Evolutionary conservation across 2,329 filamentous ascomycete genomes (phyloP), one percentile per base, ranked within the genome.

Genomic region (Calycina herbarum): DNA sequence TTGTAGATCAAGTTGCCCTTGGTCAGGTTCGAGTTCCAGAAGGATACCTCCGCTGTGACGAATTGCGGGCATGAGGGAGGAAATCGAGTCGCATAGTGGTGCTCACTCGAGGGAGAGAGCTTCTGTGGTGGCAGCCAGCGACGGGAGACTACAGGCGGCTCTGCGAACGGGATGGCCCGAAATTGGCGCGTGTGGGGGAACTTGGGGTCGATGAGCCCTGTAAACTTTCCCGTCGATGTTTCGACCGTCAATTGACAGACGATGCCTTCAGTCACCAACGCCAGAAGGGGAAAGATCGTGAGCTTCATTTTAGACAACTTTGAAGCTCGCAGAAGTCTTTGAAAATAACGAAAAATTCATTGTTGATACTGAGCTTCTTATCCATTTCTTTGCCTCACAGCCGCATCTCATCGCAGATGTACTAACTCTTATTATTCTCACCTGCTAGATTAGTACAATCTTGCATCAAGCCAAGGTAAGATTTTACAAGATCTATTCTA

Each of bases 131-230:
- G 70, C 5, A 67, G 62, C 61, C 71, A 72, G 6, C 84, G 79
- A 60, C 85, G 76, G 64, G 79, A 72, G 0, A 79, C 81, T 29
- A 81, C 77, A 0, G 83, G 83, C 48, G 83, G 80, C 67, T 82
- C 79, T 2, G 83, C 83, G 71, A 81, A 86, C 0, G 83, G 83
- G 7, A 86, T 79, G 7, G 78, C 79, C 4, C 82, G 72, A 66
- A 82, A 83, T 45, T 68, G 62, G 4, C 67, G 66, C 27, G 66
- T 64, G 35, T 61, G 51, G 3, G 66, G 66, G 20, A 45, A 56
- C 17, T 29, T 60, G 24, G 61, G 45, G 35, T 66, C 54, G 29
- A 64, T 29, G 15, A 66, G 29, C 20, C 65, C 65, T 17, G 58
- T 64, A 51, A 33, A 64, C 2, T 31, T 54, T 6, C 65, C 65